Conservation (phyloP, 2,329 filamentous ascomycete species). For the Beauveria pseudobassiana region DNA sequence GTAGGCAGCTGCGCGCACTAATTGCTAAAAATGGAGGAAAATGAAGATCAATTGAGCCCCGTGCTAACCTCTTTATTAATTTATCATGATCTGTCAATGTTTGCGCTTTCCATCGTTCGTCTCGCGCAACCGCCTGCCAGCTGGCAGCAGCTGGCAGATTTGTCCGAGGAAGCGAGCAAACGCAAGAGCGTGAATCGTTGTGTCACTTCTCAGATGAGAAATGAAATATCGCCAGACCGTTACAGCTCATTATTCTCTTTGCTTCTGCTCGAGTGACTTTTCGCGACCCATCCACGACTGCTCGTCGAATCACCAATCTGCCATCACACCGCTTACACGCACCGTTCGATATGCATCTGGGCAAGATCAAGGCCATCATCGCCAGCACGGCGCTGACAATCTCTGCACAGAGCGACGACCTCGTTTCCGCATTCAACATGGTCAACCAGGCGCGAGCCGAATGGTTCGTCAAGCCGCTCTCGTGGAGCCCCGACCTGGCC, state of each 20-base stretch:
- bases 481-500: slow-evolving; percentile 24
- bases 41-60: no score
- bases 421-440: slow-evolving; percentile 19
- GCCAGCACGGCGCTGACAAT: not conserved
- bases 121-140: not conserved
- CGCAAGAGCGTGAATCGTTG: not conserved
- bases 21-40: no score
- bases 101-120: not conserved
- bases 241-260: not conserved
- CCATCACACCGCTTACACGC: not conserved
- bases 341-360: not conserved
- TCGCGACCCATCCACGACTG: not conserved
- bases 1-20: no score
- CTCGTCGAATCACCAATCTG: not conserved
- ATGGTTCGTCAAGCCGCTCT: slow-evolving; percentile 21
- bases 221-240: not conserved
- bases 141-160: slow-evolving; percentile 3
- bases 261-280: not conserved
- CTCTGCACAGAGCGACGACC: slow-evolving; percentile 18
- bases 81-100: not conserved
- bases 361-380: slow-evolving; percentile 12
- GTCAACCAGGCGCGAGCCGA: slow-evolving; percentile 26
- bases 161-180: slow-evolving; percentile 5
- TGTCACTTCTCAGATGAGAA: not conserved
- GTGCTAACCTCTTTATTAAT: not conserved